A percentile compares a stretch with the other conserved stretches of the same genome.
Evolutionary conservation across 306 rosid species (phyloP).

Genomic region (Vachellia pachyceras): DNA sequence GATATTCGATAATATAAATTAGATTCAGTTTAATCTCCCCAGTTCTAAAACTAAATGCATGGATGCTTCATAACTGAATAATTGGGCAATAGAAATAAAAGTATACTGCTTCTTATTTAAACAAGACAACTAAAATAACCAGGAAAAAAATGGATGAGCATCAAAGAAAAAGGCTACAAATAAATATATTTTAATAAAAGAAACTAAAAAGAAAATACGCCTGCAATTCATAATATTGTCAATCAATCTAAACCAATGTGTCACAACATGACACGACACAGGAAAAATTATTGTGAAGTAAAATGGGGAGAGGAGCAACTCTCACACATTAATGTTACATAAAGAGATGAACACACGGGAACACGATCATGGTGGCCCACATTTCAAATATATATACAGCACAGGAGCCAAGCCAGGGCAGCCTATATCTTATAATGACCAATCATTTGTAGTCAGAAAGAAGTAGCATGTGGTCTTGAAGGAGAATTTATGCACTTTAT

Average conservation of each 20-base stretch:
- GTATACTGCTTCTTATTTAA: constrained; percentile 12
- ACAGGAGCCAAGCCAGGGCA: constrained; percentile 59
- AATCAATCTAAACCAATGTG: constrained; percentile 46
- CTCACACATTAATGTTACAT: constrained; percentile 67
- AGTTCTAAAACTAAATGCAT: constrained; percentile 17
- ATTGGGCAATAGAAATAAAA: constrained; percentile 5
- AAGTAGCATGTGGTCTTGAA: constrained; percentile 58
- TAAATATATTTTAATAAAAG: constrained; percentile 29
- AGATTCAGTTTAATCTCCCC: constrained; percentile 30
- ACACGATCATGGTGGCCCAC: constrained; percentile 61
- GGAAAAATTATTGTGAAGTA: constrained; percentile 44
- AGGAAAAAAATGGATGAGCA: constrained; percentile 29
- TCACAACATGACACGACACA: constrained; percentile 50
- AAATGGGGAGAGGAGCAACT: constrained; percentile 41
- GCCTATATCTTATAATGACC: constrained; percentile 60
- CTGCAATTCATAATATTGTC: constrained; percentile 47
- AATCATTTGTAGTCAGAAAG: constrained; percentile 64
- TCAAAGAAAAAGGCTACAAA: constrained; percentile 37
- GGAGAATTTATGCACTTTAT: constrained; percentile 52
- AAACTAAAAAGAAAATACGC: constrained; percentile 41
- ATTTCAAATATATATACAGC: constrained; percentile 77
- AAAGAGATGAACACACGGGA: constrained; percentile 63
- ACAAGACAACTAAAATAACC: constrained; percentile 25
- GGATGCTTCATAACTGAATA: constrained; percentile 34
- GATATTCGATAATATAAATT: constrained; percentile 18